Evolutionary conservation across 1,139 yeast genomes (phyloP), one percentile per base, ranked within the genome.

Genomic region (Kurtzmaniella quercitrusa): DNA sequence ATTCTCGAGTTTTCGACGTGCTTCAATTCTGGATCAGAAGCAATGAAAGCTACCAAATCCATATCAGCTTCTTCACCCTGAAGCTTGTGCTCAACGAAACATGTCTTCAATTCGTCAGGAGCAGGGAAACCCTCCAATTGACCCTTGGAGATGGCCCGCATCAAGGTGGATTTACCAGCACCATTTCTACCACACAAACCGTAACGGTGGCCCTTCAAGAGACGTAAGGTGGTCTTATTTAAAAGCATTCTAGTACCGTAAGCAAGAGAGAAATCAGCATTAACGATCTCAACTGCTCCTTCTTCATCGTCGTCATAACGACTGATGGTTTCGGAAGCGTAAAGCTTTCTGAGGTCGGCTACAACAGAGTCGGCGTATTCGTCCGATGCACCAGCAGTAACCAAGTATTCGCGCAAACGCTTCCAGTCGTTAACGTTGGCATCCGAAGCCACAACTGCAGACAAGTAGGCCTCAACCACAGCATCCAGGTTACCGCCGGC

Each of bases 111-210:
- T 58, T 86, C 85, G 45, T 87, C 82, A 55, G 89, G 84, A 52
- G 88, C 84, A 34, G 98, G 98, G 81, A 93, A 93, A 5, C 98
- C 98, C 68, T 93, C 98, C 51, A 93, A 78, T 71, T 93, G 96
- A 46, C 98, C 98, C 60, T 88, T 88, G 44, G 96, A 88, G 57
- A 93, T 93, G 33, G 98, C 87, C 66, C 98, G 80, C 98, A 93
- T 91, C 58, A 93, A 74, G 16, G 98, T 93, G 15, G 97, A 88
- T 66, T 93, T 93, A 72, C 98, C 98, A 46, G 97, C 97, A 78
- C 98, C 98, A 64, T 93, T 93, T 68, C 98, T 81, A 59, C 98
- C 98, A 74, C 97, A 89, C 50, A 93, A 78, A 71, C 98, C 98
- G 60, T 93, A 93, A 65, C 98, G 81, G 66, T 88, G 97, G 54